Evolutionary conservation across 768 basidiomycete species (phyloP).

Genomic region (Leucocoprinus leucothites): DNA sequence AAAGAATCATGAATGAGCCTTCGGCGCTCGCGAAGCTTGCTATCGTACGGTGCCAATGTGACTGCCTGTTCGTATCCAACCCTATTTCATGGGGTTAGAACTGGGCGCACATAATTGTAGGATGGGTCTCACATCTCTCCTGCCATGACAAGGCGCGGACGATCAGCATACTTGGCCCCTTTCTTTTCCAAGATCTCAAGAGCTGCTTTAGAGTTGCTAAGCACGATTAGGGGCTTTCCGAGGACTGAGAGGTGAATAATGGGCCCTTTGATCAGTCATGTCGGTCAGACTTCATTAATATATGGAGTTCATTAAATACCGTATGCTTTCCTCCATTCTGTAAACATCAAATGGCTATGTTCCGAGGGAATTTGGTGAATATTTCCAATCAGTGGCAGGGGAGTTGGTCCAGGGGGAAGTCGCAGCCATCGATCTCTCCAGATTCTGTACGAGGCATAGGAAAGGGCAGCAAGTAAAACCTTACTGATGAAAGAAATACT

Average conservation of each 20-base stretch:
- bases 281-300: not conserved
- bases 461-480: not conserved
- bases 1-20: slow-evolving; percentile 10
- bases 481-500: not conserved
- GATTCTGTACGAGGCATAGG: not conserved
- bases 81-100: not conserved
- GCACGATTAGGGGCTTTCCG: slow-evolving; percentile 13
- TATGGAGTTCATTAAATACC: not conserved
- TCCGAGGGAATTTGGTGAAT: slow-evolving; percentile 2
- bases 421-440: not conserved
- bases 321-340: slow-evolving; percentile 6
- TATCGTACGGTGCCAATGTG: slow-evolving; percentile 6
- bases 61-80: slow-evolving; percentile 12
- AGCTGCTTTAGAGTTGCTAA: slow-evolving; percentile 24
- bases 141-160: slow-evolving; percentile 28
- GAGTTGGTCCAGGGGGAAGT: slow-evolving; percentile 6
- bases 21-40: slow-evolving; percentile 6
- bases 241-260: slow-evolving; percentile 3
- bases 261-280: not conserved
- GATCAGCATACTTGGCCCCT: slow-evolving; percentile 27
- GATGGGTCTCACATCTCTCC: slow-evolving; percentile 21
- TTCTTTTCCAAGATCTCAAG: slow-evolving; percentile 29
- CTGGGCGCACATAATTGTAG: not conserved
- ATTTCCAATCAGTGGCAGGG: slow-evolving; percentile 8
- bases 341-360: not conserved